Evolutionary conservation across 2,329 filamentous ascomycete genomes (phyloP).

Genomic region (Alternaria postmessia): DNA sequence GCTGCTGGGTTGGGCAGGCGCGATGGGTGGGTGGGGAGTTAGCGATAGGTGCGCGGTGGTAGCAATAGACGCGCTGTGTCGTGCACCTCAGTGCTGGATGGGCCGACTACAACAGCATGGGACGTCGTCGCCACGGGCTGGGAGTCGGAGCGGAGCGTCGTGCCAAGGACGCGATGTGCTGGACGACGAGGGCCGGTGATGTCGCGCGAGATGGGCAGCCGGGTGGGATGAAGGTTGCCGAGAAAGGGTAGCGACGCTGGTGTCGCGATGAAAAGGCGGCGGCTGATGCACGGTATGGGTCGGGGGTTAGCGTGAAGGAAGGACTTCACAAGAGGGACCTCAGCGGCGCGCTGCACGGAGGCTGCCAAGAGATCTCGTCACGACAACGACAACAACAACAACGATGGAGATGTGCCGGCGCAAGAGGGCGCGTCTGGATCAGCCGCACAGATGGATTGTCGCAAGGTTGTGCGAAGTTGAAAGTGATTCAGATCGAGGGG

Average conservation of each 20-base stretch:
- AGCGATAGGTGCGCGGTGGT: slow-evolving; percentile 25
- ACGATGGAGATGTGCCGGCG: slow-evolving; percentile 3
- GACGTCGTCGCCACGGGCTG: slow-evolving; percentile 38
- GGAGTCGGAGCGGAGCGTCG: slow-evolving; percentile 25
- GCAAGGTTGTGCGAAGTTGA: slow-evolving; percentile 10
- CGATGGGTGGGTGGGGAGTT: slow-evolving; percentile 23
- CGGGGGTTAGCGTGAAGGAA: slow-evolving; percentile 24
- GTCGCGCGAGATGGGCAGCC: slow-evolving; percentile 17
- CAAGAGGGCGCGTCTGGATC: slow-evolving; percentile 13
- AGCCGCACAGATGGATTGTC: not conserved
- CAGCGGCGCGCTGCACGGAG: slow-evolving; percentile 17
- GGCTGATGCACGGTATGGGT: slow-evolving; percentile 27
- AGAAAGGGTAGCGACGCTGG: slow-evolving; percentile 16
- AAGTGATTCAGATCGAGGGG: slow-evolving; percentile 8
- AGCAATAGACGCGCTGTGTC: slow-evolving; percentile 23
- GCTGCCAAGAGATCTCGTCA: slow-evolving; percentile 16
- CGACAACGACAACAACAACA: slow-evolving; percentile 17
- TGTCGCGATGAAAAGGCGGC: slow-evolving; percentile 25
- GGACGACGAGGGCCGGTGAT: slow-evolving; percentile 3
- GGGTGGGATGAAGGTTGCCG: slow-evolving; percentile 11
- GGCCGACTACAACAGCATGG: slow-evolving; percentile 41
- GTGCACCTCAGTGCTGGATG: slow-evolving; percentile 38
- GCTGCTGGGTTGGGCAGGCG: slow-evolving; percentile 27
- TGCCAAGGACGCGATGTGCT: slow-evolving; percentile 16
- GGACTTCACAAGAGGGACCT: slow-evolving; percentile 20